Conservation (phyloP, 129 eudicot genomes). For the Artemisia tridentata region DNA sequence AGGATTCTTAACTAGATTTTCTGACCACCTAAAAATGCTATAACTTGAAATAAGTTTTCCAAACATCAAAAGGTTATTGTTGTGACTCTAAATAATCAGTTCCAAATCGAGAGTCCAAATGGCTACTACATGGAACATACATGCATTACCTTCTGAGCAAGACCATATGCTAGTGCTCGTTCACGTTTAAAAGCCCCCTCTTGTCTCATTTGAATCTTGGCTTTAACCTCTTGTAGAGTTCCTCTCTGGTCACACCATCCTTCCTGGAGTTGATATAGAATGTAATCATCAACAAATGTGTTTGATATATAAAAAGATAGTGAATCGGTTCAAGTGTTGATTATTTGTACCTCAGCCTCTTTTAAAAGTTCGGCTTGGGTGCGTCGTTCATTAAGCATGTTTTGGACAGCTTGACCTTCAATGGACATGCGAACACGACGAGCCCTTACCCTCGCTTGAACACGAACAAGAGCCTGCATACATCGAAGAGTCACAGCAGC, state of each 20-base stretch:
- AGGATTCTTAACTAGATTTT: too few species aligned
- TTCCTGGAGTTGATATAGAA: slow-evolving; percentile 44
- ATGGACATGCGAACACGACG: slow-evolving; percentile 95
- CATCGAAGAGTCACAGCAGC: slow-evolving; percentile 97
- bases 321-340: not conserved
- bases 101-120: too few species aligned
- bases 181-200: slow-evolving; percentile 95
- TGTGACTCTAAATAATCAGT: too few species aligned
- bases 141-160: slow-evolving; percentile 71
- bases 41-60: too few species aligned
- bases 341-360: slow-evolving; percentile 72
- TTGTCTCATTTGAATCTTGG: slow-evolving; percentile 89
- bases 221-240: slow-evolving; percentile 68
- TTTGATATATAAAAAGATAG: not conserved
- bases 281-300: too few species aligned
- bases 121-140: not conserved
- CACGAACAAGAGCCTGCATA: slow-evolving; percentile 97
- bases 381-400: slow-evolving; percentile 65
- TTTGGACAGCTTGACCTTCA: slow-evolving; percentile 95
- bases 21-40: too few species aligned
- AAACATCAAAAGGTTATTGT: too few species aligned
- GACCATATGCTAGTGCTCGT: slow-evolving; percentile 84
- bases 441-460: slow-evolving; percentile 94
- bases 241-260: slow-evolving; percentile 96
- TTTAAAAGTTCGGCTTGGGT: slow-evolving; percentile 61